A percentile compares a stretch with the other conserved stretches of the same genome.
These are phyloP conservation scores for Suillus decipiens DNA, from an alignment of 768 basidiomycete species.

Conservation along the genomic window DNA sequence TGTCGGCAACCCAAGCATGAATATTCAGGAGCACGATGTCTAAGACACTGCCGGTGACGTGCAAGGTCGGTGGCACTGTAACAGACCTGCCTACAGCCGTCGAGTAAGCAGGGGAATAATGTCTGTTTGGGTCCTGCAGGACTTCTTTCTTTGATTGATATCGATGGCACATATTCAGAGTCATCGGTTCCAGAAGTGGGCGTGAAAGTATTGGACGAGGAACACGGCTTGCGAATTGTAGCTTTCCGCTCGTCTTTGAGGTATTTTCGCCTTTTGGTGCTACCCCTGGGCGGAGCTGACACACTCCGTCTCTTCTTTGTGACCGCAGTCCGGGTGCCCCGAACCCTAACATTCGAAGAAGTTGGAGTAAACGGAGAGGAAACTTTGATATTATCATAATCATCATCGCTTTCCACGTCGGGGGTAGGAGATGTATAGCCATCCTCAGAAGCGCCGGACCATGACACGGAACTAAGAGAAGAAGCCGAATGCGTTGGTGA, in stretches of 20 bases:
- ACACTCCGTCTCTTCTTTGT: not conserved
- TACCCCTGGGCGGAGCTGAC: conserved; percentile 5
- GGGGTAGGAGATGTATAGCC: conserved; percentile 18
- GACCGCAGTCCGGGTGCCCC: conserved; percentile 1
- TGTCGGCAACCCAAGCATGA: conserved; percentile 27
- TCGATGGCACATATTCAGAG: not conserved
- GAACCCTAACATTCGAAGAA: conserved; percentile 17
- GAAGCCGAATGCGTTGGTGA: conserved; percentile 9
- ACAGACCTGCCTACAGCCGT: conserved; percentile 30
- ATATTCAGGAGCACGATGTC: conserved; percentile 25
- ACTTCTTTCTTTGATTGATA: not conserved
- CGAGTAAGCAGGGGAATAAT: conserved; percentile 24
- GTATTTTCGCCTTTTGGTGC: conserved; percentile 8
- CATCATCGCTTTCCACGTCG: conserved; percentile 20
- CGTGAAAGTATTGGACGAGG: not conserved
- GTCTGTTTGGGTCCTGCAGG: conserved; percentile 13
- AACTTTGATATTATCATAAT: conserved; percentile 18
- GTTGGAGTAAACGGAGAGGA: conserved; percentile 24
- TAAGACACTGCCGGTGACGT: conserved; percentile 32
- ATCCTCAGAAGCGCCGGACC: conserved; percentile 14
- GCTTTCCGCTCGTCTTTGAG: conserved; percentile 1
- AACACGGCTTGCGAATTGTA: conserved; percentile 1
- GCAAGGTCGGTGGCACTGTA: conserved; percentile 29
- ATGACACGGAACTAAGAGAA: conserved; percentile 5
- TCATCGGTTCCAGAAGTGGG: too few relatives aligned